phyloP scores from a whole-genome alignment of 1,139 yeast species.

The Candida freyschussii region DNA sequence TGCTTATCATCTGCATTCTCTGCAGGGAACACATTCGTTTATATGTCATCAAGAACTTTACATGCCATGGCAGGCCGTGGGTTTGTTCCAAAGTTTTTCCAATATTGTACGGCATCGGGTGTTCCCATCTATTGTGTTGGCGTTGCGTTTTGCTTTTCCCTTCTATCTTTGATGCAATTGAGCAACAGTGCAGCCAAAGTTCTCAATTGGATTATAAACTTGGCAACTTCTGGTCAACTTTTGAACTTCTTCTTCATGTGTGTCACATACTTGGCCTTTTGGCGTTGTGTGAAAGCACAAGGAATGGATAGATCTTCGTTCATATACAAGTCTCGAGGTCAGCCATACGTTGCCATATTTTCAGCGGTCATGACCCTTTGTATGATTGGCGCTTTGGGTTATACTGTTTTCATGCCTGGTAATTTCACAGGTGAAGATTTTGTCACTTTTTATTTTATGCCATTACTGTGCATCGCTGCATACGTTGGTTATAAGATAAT shows the following conservation, averaged over 20 bases:
- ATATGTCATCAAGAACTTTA: conserved; percentile 43
- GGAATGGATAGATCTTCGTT: conserved; percentile 43
- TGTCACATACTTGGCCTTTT: conserved; percentile 48
- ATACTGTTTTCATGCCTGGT: conserved; percentile 59
- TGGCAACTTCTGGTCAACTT: conserved; percentile 48
- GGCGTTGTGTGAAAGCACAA: conserved; percentile 50
- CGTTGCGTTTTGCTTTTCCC: conserved; percentile 39
- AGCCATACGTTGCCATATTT: conserved; percentile 53
- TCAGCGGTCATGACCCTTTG: conserved; percentile 37
- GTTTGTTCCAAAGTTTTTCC: conserved; percentile 49
- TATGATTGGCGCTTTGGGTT: conserved; percentile 63
- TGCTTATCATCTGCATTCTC: conserved; percentile 52
- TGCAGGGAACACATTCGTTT: conserved; percentile 58
- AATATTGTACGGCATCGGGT: conserved; percentile 38
- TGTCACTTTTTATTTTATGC: conserved; percentile 59
- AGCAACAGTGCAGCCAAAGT: conserved; percentile 36
- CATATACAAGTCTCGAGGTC: conserved; percentile 45
- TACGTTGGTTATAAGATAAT: conserved; percentile 47
- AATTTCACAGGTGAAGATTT: conserved; percentile 56
- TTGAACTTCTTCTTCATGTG: conserved; percentile 44
- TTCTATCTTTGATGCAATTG: conserved; percentile 34
- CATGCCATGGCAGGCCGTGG: conserved; percentile 47
- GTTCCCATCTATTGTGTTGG: conserved; percentile 45
- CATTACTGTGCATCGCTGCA: conserved; percentile 54
- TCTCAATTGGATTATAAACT: conserved; percentile 43